Base-by-base conservation (phyloP, 768 basidiomycete species). In the Dacryopinax spathularia region DNA sequence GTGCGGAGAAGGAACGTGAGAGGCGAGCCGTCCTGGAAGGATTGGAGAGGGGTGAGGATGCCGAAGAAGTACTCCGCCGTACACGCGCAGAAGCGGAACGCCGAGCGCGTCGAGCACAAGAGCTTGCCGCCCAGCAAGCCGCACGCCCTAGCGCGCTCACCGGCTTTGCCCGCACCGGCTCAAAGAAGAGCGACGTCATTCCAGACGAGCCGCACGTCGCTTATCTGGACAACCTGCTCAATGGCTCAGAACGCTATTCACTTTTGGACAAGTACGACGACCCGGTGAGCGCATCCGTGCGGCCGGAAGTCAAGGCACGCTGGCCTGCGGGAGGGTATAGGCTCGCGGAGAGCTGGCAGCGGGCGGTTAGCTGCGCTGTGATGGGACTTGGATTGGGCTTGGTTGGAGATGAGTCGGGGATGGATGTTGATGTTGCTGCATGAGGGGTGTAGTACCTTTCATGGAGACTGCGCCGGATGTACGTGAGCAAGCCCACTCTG, bases 191-290 rank as follows among this genome's bases (percentile, higher is more conserved):
- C 34, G 22, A 36, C 20, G 77, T 80, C n/a, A 75, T 89, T 2
- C 88, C 88, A 12, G 90, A 91, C 70, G 81, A 83, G 2, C 89
- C 91, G 2, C 88, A 91, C 69, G 79, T 89, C 12, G 86, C 90
- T 13, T 73, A 91, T 60, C 80, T 87, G 66, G 89, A 91, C 73
- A 75, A 86, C 68, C 87, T 81, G 77, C 86, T 89, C 73, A 79
- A 81, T 1, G 89, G 88, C 66, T 84, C 88, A 56, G 86, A 88
- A 68, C 78, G 79, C 75, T 89, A 81, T 69, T 72, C 75, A 25
- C 62, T 89, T 60, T 76, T 75, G n/a, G 75, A 75, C 33, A 77
- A 77, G 13, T 93, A 92, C 73, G 78, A 84, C 60, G 89, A 91
- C 68, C 80, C 85, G 39, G 77, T 81, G 68, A 89, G 87, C 67